Percentiles rank a stretch among this genome's conserved stretches.
These are phyloP conservation scores for Chlamydomonas schloesseri DNA, from an alignment of 139 green algal genomes.

Conservation along the genomic window DNA sequence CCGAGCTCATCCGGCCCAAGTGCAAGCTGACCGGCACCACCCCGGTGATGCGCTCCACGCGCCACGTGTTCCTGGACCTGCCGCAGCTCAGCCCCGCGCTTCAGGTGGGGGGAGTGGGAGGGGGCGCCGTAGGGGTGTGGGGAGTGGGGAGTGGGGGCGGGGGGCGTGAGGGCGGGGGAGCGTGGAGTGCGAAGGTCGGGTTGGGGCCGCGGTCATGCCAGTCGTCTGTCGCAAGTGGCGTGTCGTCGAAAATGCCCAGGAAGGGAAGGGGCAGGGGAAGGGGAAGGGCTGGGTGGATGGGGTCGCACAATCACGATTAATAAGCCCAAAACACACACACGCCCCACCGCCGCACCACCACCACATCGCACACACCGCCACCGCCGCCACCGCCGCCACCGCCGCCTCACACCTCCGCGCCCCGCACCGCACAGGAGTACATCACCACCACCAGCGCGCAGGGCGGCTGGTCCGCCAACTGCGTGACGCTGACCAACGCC, in stretches of 20 bases:
- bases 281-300: no score
- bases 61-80: conserved; percentile 97
- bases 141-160: not conserved
- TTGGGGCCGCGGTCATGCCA: no score
- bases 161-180: no score
- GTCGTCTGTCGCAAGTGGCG: no score
- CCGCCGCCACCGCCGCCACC: not conserved
- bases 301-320: no score
- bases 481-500: conserved; percentile 88
- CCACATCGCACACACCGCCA: no score
- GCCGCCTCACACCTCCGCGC: no score
- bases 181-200: no score
- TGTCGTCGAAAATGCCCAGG: no score
- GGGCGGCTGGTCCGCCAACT: conserved; percentile 92
- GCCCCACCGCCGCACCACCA: no score
- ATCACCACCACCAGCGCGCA: conserved; percentile 71
- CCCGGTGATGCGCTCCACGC: conserved; percentile 80
- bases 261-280: no score
- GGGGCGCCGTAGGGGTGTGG: not conserved
- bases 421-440: conserved; percentile 70
- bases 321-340: no score
- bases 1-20: conserved; percentile 91
- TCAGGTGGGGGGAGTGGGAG: conserved; percentile 6
- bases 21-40: conserved; percentile 90
- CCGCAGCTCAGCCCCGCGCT: conserved; percentile 80